A percentile compares a stretch with the other conserved stretches of the same genome.
Conservation (phyloP, 1,139 yeast genomes). For the Suhomyces terraborum region DNA sequence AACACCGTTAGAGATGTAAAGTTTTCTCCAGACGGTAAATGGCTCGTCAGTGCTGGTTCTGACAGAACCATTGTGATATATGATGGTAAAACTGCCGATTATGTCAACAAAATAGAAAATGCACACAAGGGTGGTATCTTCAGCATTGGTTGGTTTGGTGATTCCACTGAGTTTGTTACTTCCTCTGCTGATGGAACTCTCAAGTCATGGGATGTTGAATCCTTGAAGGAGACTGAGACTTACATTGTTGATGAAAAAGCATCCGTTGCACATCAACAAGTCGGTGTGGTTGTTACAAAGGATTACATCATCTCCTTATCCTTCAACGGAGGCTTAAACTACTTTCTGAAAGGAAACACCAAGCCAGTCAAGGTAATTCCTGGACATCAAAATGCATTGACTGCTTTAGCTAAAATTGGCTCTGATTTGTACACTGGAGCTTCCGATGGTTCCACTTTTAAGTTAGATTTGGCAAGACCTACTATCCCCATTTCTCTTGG, state of each 20-base stretch:
- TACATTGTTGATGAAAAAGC: constrained; percentile 43
- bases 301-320: constrained; percentile 67
- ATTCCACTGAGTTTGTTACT: constrained; percentile 61
- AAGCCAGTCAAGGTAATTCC: constrained; percentile 48
- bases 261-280: constrained; percentile 65
- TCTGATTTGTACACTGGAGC: constrained; percentile 64
- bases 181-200: constrained; percentile 82
- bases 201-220: constrained; percentile 58
- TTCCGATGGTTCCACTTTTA: constrained; percentile 72
- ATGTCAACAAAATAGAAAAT: constrained; percentile 51
- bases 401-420: constrained; percentile 40
- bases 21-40: constrained; percentile 77
- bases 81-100: constrained; percentile 88
- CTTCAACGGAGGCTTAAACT: constrained; percentile 69
- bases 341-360: constrained; percentile 43
- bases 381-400: constrained; percentile 85
- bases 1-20: constrained; percentile 80
- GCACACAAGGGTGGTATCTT: constrained; percentile 81
- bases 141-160: constrained; percentile 69
- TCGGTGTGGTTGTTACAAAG: constrained; percentile 71
- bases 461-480: constrained; percentile 50
- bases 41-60: constrained; percentile 80
- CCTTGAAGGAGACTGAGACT: constrained; percentile 29
- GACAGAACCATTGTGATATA: constrained; percentile 78
- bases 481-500: constrained; percentile 31